Evolutionary conservation across 75 land plant genomes (phyloP), one percentile per base, ranked within the genome.

Genomic region (Sequoiadendron giganteum): DNA sequence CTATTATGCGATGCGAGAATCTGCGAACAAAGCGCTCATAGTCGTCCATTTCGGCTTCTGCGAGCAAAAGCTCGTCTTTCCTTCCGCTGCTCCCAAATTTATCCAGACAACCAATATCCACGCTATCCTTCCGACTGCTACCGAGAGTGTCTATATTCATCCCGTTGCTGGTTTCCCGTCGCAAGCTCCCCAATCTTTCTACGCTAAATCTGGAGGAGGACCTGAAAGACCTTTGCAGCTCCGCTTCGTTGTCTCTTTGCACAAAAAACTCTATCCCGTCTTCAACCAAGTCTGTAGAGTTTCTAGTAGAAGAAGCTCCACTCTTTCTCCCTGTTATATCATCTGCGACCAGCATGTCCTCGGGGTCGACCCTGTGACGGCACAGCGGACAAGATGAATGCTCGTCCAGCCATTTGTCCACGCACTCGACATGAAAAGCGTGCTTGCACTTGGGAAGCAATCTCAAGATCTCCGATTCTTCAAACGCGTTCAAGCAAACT

Each of bases 351-450:
- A 96, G 92, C 32, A 96, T 81, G 89, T 96, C 99, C 39, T 96
- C 95, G 45, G 95, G 92, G 78, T 95, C 89, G 88, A 97, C 93
- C 3, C 93, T 90, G 90, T 89, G 86, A 25, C 99, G 93, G 91
- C 99, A 98, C 68, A 98, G 92, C 32, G 99, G 99, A 89, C 99
- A 98, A n/a, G 98, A 95, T 61, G 98, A 95, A 88, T 98, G 99
- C 9, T 93, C 87, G 82, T 94, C 94, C 70, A 98, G 93, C 98
- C 98, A 98, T 0, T 93, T 93, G 79, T 96, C 99, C 42, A 98
- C 95, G 92, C 99, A 98, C 54, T 94, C 97, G 19, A 93, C 88
- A 87, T 98, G 99, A 90, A 98, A 98, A 10, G 94, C 99, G 89
- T 98, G 99, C 79, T 91, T 91, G 96, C 99, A 98, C 86, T 95